Evolutionary conservation across 129 eudicot species (phyloP), one percentile per base, ranked within the genome.

Genomic region (Gnaphalium uliginosum): DNA sequence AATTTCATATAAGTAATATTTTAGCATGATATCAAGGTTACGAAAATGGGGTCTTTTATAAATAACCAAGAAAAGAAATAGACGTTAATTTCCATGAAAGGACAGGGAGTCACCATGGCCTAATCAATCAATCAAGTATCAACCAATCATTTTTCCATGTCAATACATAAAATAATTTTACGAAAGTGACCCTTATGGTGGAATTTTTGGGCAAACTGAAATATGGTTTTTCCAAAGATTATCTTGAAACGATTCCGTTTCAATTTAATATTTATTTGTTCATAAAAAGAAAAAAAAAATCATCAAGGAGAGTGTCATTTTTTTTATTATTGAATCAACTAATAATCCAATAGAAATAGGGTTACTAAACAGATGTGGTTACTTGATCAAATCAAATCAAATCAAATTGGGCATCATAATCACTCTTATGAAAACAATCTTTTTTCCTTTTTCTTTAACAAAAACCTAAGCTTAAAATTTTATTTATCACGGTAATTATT

Each of bases 181-280:
- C 54, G 73, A 79, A 64, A 21, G 68, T 32, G 73, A 79, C n/a
- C n/a, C n/a, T 48, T 62, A 78, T 64, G 32, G 26, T 63, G 11
- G 8, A 37, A 53, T 50, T 63, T 79, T 79, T 72, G 78, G 82
- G 50, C 78, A 79, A n/a, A 79, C n/a, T 66, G 30, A 63, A 71
- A 32, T 48, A 48, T 64, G 61, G 24, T 61, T 69, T 69, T 62
- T 5, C 35, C 61, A 46, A 21, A 59, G 32, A 69, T 69, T 54
- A 30, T 68, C 26, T 25, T 21, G 27, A 70, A 41, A 17, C 33
- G 10, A 23, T 48, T 30, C 13, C 21, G 29, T 53, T 2, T 39
- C 9, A 9, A 8, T n/a, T 19, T 30, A 56, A 56, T 30, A 10
- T 3, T n/a, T 6, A n/a, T 1, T 51, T 7, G 48, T 39, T 8